Conservation (phyloP, 768 basidiomycete genomes). For the Mycena albidolilacea region DNA sequence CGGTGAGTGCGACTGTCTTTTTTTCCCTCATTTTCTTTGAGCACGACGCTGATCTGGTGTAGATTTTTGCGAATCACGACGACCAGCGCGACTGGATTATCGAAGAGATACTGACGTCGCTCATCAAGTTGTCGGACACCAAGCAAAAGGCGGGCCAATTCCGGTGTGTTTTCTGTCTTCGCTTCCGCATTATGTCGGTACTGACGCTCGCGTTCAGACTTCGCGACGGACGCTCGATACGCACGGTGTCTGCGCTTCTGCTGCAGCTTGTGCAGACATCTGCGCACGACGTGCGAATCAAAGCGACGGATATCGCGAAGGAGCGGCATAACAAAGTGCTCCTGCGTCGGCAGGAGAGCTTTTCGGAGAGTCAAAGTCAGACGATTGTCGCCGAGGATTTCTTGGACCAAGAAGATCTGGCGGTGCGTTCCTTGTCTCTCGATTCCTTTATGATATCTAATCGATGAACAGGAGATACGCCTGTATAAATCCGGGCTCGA, state of each 20-base stretch:
- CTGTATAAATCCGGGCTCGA: constrained; percentile 83
- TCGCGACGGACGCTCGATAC: constrained; percentile 91
- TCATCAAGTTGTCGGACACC: constrained; percentile 91
- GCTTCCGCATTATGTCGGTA: background rate
- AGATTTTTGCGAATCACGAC: constrained; percentile 94
- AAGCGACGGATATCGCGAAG: constrained; percentile 74
- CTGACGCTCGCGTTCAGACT: constrained; percentile 64
- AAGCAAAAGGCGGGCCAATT: constrained; percentile 94
- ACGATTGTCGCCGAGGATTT: constrained; percentile 59
- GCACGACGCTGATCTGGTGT: background rate
- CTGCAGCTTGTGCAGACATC: constrained; percentile 98
- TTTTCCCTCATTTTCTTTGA: too few relatives aligned
- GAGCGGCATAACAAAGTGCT: constrained; percentile 73
- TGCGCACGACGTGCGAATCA: constrained; percentile 86
- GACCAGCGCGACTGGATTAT: constrained; percentile 97
- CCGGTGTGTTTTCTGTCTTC: constrained; percentile 63
- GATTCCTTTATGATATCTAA: constrained; percentile 1
- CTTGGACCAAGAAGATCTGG: constrained; percentile 77
- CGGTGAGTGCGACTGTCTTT: constrained; percentile 63
- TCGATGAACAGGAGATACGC: constrained; percentile 69
- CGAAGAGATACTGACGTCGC: constrained; percentile 93
- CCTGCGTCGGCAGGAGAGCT: constrained; percentile 75
- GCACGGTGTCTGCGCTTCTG: constrained; percentile 93
- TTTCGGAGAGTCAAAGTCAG: constrained; percentile 60
- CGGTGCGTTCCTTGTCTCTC: constrained; percentile 57